Base-by-base conservation (phyloP, 192 early-diverging fungal genomes). In the Backusella tuberculispora region DNA sequence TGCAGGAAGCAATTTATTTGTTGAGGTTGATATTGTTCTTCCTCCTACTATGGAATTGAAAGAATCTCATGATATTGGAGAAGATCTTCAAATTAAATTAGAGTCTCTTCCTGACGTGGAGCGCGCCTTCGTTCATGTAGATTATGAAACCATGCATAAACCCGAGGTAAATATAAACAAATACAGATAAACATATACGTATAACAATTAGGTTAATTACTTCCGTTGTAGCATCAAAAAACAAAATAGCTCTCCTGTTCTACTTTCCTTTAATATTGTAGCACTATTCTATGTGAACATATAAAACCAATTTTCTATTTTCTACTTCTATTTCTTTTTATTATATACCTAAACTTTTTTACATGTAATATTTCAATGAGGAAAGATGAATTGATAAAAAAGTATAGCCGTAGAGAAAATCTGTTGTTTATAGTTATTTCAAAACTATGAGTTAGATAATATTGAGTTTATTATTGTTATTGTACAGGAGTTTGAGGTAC, bases 1-100 rank as follows among this genome's bases (percentile, higher is more conserved):
- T 76, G 88, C 94, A 37, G 97, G 97, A 14, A 88, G 90, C 75
- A 95, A 93, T 74, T 83, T 95, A 65, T 95, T 94, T 89, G 95
- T 96, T 15, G 97, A 99, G 70, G 94, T 99, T 7, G 97, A 99
- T 83, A 95, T 99, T 74, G 95, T 99, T 17, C 88, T 98, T 82
- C 90, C 94, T 34, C 91, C 93, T 1, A 88, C 88, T 17, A 97
- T 95, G 69, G 85, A 91, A 43, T 80, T 99, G 71, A 72, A 84
- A 13, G 90, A 90, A 44, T 84, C 93, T n/a, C 97, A 99, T 76
- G 97, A 98, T 75, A 94, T 99, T 69, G 94, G 94, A 14, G 96
- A 97, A 77, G 83, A 85, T 74, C 85, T 98, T 63, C 95, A 99
- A 81, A 88, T 91, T 64, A 95, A 96, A 81, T 81, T 98, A 26